A percentile compares a stretch with the other conserved stretches of the same genome.
These are phyloP conservation scores for Colletotrichum tropicicola DNA, from an alignment of 2,329 filamentous ascomycete species.

Conservation along the genomic window DNA sequence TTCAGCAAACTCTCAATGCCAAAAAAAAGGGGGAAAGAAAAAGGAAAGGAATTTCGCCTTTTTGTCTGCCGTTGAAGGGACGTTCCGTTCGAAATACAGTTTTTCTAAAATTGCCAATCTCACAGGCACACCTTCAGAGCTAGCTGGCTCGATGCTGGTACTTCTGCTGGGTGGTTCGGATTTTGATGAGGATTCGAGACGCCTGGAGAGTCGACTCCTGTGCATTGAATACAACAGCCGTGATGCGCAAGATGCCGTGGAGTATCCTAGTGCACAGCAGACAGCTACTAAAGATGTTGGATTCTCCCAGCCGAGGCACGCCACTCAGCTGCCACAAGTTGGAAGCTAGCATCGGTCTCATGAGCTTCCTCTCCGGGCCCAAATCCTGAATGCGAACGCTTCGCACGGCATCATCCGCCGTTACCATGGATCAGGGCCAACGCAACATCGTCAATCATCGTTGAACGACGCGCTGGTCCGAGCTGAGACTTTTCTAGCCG, in stretches of 20 bases:
- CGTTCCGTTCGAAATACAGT: neutral
- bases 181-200: no score
- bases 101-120: neutral
- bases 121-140: no score
- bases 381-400: neutral
- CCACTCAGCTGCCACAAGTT: neutral
- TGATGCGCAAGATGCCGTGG: neutral
- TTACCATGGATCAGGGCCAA: neutral
- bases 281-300: neutral
- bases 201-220: no score
- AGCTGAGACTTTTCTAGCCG: conserved; percentile 4
- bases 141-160: no score
- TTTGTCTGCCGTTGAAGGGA: neutral
- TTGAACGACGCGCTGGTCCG: neutral
- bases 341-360: neutral
- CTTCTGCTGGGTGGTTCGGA: no score
- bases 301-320: neutral
- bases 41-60: no score
- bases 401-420: neutral
- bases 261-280: neutral
- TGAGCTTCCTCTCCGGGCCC: neutral
- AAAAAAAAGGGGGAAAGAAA: neutral
- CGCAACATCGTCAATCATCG: neutral
- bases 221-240: no score
- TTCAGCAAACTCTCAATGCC: conserved; percentile 10